phyloP scores from a whole-genome alignment of 495 filamentous ascomycete genomes.

The Tricharina praecox region DNA sequence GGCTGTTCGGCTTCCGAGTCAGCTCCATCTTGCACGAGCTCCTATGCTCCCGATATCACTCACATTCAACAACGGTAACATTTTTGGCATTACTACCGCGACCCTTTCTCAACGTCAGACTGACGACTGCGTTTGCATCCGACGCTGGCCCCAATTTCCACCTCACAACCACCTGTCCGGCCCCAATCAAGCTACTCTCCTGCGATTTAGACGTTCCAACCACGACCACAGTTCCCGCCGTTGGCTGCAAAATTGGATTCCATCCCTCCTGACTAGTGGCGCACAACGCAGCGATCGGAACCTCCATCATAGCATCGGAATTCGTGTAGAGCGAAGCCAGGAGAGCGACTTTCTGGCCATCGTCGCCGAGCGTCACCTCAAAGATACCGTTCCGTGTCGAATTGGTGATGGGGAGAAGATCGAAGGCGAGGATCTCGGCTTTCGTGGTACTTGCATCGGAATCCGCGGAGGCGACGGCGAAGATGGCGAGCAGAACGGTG shows the following conservation, averaged over 20 bases:
- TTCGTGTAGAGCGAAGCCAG: conserved; percentile 19
- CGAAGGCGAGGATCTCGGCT: conserved; percentile 1
- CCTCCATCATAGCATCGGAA: conserved; percentile 10
- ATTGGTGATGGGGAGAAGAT: background rate
- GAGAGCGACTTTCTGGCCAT: conserved; percentile 11
- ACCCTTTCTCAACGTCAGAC: conserved; percentile 19
- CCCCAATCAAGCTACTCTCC: too few species aligned
- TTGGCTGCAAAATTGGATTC: conserved; percentile 16
- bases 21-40: too few species aligned
- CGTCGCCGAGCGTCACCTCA: background rate
- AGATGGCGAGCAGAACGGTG: background rate
- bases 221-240: conserved; percentile 11
- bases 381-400: background rate
- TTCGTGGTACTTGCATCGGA: background rate
- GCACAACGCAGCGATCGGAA: conserved; percentile 14
- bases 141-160: conserved; percentile 11
- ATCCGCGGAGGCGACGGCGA: background rate
- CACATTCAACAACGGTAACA: conserved; percentile 19
- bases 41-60: too few species aligned
- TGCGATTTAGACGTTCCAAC: background rate
- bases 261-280: conserved; percentile 6
- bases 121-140: conserved; percentile 11
- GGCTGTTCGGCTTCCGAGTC: too few species aligned
- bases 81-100: conserved; percentile 11
- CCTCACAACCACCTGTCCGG: background rate